A percentile compares a stretch with the other conserved stretches of the same genome.
Evolutionary conservation across 768 basidiomycete genomes (phyloP).

Genomic region (Lactarius sanguifluus): DNA sequence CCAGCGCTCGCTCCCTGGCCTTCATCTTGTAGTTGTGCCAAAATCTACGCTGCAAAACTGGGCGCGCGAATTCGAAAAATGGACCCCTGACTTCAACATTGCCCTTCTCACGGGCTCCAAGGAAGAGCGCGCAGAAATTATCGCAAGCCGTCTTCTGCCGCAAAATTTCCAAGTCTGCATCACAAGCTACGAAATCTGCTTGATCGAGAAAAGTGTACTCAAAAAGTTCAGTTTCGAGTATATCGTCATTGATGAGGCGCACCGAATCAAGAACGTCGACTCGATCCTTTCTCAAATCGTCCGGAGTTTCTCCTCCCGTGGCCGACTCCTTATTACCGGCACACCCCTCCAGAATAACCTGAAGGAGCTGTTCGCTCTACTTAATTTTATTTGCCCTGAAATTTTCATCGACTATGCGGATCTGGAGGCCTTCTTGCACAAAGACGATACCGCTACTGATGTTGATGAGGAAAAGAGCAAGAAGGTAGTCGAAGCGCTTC

Average conservation of each 20-base stretch:
- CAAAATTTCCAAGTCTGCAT: slow-evolving; percentile 93
- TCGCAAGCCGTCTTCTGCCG: slow-evolving; percentile 73
- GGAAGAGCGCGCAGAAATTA: slow-evolving; percentile 84
- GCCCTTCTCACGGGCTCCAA: slow-evolving; percentile 82
- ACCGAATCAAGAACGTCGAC: slow-evolving; percentile 99
- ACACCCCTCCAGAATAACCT: slow-evolving; percentile 96
- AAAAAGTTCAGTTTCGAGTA: slow-evolving; percentile 98
- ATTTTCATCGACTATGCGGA: slow-evolving; percentile 91
- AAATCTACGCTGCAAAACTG: slow-evolving; percentile 98
- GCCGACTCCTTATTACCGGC: slow-evolving; percentile 91
- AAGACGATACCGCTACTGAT: slow-evolving; percentile 67
- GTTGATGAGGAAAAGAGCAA: slow-evolving; percentile 82
- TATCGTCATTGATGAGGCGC: slow-evolving; percentile 97
- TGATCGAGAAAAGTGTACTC: slow-evolving; percentile 89
- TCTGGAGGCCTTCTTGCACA: slow-evolving; percentile 91
- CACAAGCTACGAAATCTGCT: slow-evolving; percentile 95
- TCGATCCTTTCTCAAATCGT: slow-evolving; percentile 95
- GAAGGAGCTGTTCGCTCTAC: slow-evolving; percentile 88
- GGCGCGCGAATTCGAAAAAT: slow-evolving; percentile 87
- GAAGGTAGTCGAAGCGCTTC: slow-evolving; percentile 93
- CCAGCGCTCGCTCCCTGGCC: slow-evolving; percentile 70
- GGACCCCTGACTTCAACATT: slow-evolving; percentile 87
- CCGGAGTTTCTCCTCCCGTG: slow-evolving; percentile 83
- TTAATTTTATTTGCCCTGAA: slow-evolving; percentile 97
- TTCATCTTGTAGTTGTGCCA: slow-evolving; percentile 96